These are phyloP conservation scores for Phlebiopsis flavidoalba DNA, from an alignment of 768 basidiomycete genomes.

Conservation along the genomic window DNA sequence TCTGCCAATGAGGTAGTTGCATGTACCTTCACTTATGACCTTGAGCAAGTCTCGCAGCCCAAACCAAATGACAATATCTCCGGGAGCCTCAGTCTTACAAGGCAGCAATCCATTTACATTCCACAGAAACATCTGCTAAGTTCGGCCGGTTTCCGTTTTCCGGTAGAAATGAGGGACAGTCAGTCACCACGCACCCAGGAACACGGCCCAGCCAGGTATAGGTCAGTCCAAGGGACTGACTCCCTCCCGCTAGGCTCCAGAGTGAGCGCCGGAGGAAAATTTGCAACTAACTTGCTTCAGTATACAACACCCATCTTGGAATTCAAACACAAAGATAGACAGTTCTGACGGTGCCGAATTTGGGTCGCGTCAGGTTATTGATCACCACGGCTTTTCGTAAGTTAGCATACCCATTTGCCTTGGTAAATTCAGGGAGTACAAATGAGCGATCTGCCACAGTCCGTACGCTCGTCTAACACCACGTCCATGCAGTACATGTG, in stretches of 20 bases:
- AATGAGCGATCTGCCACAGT: constrained; percentile 14
- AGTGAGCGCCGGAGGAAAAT: constrained; percentile 29
- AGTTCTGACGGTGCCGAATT: constrained; percentile 55
- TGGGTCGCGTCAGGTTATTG: constrained; percentile 32
- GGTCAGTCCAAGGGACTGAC: too few relatives aligned
- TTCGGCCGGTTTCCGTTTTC: constrained; percentile 33
- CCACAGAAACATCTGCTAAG: constrained; percentile 41
- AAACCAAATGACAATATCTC: constrained; percentile 22
- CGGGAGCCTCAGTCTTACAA: constrained; percentile 36
- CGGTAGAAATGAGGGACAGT: too few relatives aligned
- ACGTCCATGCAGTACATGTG: constrained; percentile 21
- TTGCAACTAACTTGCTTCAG: too few relatives aligned
- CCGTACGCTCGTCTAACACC: constrained; percentile 26
- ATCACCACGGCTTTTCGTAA: constrained; percentile 34
- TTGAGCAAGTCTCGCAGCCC: constrained; percentile 13
- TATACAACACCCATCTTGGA: too few relatives aligned
- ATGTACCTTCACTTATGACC: not conserved
- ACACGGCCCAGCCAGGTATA: too few relatives aligned
- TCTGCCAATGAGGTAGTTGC: not conserved
- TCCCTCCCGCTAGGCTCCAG: constrained; percentile 30
- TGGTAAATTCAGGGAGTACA: too few relatives aligned
- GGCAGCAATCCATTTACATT: constrained; percentile 48
- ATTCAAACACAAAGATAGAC: constrained; percentile 56
- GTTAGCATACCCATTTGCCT: too few relatives aligned
- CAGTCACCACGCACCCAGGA: too few relatives aligned